These are phyloP conservation scores for Fusarium setosum DNA, from an alignment of 2,329 filamentous ascomycete genomes.

Conservation along the genomic window DNA sequence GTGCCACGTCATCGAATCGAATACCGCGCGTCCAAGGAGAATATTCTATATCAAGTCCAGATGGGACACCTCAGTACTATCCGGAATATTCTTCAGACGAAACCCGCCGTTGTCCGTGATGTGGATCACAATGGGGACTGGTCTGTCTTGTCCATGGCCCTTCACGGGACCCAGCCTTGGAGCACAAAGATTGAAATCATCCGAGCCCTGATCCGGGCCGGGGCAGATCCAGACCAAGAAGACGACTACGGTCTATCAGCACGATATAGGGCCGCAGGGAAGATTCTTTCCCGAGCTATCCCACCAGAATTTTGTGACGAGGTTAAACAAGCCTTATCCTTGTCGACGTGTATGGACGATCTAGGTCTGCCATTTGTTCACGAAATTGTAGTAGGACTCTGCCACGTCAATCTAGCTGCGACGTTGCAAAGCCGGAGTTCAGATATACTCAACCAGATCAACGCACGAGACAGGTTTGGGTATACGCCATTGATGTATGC, in stretches of 20 bases:
- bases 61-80: not conserved
- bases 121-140: accelerated
- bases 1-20: not conserved
- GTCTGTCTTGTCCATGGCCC: not conserved
- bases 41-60: not conserved
- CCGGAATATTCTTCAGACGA: not conserved
- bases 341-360: not conserved
- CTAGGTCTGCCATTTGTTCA: not conserved
- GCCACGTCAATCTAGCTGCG: not conserved
- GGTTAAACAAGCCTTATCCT: not conserved
- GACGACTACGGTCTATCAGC: not conserved
- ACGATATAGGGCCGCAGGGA: not conserved
- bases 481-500: not conserved
- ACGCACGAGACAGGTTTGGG: not conserved
- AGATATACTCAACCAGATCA: not conserved
- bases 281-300: accelerated
- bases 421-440: not conserved
- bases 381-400: not conserved
- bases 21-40: not conserved
- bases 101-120: not conserved
- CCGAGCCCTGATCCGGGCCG: not conserved
- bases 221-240: not conserved
- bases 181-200: not conserved
- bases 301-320: not conserved
- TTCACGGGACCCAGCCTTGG: not conserved